Evolutionary conservation across 2,329 filamentous ascomycete genomes (phyloP).

Genomic region (Fusarium sp.): DNA sequence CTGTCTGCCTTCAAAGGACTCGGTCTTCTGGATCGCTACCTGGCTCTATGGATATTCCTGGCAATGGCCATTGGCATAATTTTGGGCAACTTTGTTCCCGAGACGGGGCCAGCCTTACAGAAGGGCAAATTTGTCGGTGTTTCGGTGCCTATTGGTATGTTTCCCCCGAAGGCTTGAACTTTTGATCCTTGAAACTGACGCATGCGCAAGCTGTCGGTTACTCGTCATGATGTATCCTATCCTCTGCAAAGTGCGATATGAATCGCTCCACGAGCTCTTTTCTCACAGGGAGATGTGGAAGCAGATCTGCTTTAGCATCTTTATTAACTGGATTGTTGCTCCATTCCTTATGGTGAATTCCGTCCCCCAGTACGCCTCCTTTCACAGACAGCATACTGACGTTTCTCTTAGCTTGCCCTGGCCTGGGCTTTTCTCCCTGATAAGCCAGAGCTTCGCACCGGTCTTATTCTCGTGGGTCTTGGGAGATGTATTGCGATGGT

Average conservation of each 20-base stretch:
- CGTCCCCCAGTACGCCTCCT: slow-evolving; percentile 20
- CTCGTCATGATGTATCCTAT: slow-evolving; percentile 97
- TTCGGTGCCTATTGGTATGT: slow-evolving; percentile 71
- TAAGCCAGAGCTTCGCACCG: slow-evolving; percentile 67
- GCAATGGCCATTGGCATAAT: slow-evolving; percentile 82
- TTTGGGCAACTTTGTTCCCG: slow-evolving; percentile 78
- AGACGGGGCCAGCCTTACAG: slow-evolving; percentile 70
- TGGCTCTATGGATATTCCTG: slow-evolving; percentile 80
- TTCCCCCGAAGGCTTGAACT: neutral
- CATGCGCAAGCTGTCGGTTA: slow-evolving; percentile 74
- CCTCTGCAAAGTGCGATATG: slow-evolving; percentile 85
- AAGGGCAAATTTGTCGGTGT: slow-evolving; percentile 78
- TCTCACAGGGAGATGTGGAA: slow-evolving; percentile 74
- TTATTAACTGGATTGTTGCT: slow-evolving; percentile 86
- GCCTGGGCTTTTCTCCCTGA: slow-evolving; percentile 44
- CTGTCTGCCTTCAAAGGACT: neutral
- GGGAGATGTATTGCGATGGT: slow-evolving; percentile 70
- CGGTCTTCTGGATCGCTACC: slow-evolving; percentile 69
- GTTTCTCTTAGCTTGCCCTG: slow-evolving; percentile 64
- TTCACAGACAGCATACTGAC: slow-evolving; percentile 65
- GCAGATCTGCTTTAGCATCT: slow-evolving; percentile 79
- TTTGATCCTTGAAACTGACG: neutral
- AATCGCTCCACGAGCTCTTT: slow-evolving; percentile 77
- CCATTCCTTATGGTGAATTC: slow-evolving; percentile 80
- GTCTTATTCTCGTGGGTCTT: slow-evolving; percentile 84